Evolutionary conservation across 2,329 filamentous ascomycete species (phyloP).

Genomic region (Metarhizium sp.): DNA sequence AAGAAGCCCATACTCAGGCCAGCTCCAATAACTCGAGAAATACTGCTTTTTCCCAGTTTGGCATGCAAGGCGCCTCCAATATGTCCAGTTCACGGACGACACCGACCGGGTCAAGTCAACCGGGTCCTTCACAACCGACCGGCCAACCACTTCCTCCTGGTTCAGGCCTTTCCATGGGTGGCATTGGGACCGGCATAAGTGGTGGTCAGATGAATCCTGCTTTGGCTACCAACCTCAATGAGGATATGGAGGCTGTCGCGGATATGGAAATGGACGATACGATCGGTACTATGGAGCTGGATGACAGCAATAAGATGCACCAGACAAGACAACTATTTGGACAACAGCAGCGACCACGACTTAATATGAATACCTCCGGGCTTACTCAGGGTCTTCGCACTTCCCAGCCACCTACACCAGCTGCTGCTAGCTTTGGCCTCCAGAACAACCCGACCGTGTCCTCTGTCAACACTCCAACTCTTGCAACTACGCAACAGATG

Average conservation of each 20-base stretch:
- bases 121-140: slow-evolving; percentile 15
- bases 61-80: slow-evolving; percentile 21
- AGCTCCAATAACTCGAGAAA: slow-evolving; percentile 32
- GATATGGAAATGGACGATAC: slow-evolving; percentile 97
- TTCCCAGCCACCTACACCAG: slow-evolving; percentile 80
- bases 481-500: slow-evolving; percentile 71
- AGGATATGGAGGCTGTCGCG: slow-evolving; percentile 77
- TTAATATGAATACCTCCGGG: slow-evolving; percentile 74
- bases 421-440: slow-evolving; percentile 65
- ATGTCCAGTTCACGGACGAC: slow-evolving; percentile 24
- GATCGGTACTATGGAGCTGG: slow-evolving; percentile 55
- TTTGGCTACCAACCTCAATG: slow-evolving; percentile 28
- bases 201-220: slow-evolving; percentile 31
- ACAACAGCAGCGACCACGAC: slow-evolving; percentile 54
- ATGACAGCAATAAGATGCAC: slow-evolving; percentile 56
- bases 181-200: slow-evolving; percentile 18
- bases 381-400: slow-evolving; percentile 69
- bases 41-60: slow-evolving; percentile 31
- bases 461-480: slow-evolving; percentile 88
- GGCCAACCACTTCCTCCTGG: slow-evolving; percentile 23
- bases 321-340: slow-evolving; percentile 61
- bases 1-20: slow-evolving; percentile 81
- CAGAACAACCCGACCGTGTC: slow-evolving; percentile 95
- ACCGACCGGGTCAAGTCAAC: slow-evolving; percentile 19
- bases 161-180: slow-evolving; percentile 29